These are phyloP conservation scores for Arachnopeziza araneosa DNA, from an alignment of 2,329 filamentous ascomycete species.

Conservation along the genomic window DNA sequence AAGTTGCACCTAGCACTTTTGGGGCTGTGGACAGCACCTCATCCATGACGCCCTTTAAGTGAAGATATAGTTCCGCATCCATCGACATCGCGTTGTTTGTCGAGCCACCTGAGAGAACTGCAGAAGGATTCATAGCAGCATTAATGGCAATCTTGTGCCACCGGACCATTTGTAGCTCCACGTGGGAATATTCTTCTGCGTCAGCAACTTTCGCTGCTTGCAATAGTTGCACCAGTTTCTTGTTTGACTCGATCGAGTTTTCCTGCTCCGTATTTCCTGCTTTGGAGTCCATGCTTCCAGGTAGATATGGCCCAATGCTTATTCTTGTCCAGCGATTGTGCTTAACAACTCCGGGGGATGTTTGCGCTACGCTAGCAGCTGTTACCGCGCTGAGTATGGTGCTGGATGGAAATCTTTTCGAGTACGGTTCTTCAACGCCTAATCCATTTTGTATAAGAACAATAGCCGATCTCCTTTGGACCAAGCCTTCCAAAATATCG, in stretches of 20 bases:
- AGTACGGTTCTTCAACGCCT: constrained; percentile 48
- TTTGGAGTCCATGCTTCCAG: constrained; percentile 36
- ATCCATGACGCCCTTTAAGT: constrained; percentile 61
- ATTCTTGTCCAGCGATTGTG: constrained; percentile 73
- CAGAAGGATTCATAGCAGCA: constrained; percentile 67
- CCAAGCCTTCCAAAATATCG: constrained; percentile 22
- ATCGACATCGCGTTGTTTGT: constrained; percentile 61
- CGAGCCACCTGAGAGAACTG: constrained; percentile 59
- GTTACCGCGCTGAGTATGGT: constrained; percentile 65
- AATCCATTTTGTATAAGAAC: constrained; percentile 30
- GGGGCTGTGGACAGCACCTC: constrained; percentile 63
- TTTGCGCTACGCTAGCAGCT: constrained; percentile 63
- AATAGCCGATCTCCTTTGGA: constrained; percentile 23
- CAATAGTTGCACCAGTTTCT: constrained; percentile 42
- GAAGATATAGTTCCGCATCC: constrained; percentile 56
- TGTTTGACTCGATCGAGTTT: constrained; percentile 24
- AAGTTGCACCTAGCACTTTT: constrained; percentile 53
- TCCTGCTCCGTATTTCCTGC: neutral
- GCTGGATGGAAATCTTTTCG: constrained; percentile 52
- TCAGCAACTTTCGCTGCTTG: constrained; percentile 54
- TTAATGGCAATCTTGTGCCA: constrained; percentile 79
- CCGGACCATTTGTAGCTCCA: constrained; percentile 62
- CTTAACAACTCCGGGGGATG: constrained; percentile 53
- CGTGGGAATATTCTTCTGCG: constrained; percentile 57
- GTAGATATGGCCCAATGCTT: constrained; percentile 60